phyloP scores from a whole-genome alignment of 139 green algal species.

The Zygnema cylindricum region DNA sequence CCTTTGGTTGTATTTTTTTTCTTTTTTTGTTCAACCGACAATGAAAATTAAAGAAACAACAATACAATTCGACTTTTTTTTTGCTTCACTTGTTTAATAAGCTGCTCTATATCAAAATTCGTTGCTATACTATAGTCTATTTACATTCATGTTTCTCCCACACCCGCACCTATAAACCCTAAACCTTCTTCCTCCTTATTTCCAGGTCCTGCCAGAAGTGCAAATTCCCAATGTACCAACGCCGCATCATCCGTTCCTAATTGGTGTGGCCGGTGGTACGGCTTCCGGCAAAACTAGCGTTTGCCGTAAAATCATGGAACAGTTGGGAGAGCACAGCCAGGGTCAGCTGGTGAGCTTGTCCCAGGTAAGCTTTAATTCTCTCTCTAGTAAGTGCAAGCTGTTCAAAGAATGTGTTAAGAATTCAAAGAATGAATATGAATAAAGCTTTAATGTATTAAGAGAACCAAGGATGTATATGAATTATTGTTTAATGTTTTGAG shows the following conservation, averaged over 20 bases:
- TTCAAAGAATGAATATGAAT: neutral
- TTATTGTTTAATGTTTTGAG: neutral
- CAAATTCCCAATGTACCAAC: neutral
- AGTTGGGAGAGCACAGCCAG: neutral
- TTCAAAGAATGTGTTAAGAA: neutral
- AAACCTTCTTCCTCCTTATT: neutral
- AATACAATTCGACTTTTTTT: neutral
- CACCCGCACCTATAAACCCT: neutral
- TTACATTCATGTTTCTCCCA: neutral
- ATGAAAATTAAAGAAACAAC: neutral
- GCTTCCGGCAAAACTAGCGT: conserved; percentile 89
- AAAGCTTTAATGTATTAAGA: neutral
- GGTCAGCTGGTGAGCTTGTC: conserved; percentile 21
- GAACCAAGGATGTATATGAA: neutral
- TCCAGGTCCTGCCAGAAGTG: neutral
- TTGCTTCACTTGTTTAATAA: neutral
- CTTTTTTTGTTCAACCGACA: neutral
- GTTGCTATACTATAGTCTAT: neutral
- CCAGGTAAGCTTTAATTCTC: neutral
- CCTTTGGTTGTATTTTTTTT: neutral
- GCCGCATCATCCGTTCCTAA: conserved; percentile 71
- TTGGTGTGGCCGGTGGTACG: conserved; percentile 81
- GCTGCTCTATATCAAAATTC: neutral
- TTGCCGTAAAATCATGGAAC: conserved; percentile 72
- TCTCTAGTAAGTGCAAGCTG: neutral